Evolutionary conservation across 345 rosid species (phyloP), one percentile per base, ranked within the genome.

Genomic region (Crucihimalaya himalaica): DNA sequence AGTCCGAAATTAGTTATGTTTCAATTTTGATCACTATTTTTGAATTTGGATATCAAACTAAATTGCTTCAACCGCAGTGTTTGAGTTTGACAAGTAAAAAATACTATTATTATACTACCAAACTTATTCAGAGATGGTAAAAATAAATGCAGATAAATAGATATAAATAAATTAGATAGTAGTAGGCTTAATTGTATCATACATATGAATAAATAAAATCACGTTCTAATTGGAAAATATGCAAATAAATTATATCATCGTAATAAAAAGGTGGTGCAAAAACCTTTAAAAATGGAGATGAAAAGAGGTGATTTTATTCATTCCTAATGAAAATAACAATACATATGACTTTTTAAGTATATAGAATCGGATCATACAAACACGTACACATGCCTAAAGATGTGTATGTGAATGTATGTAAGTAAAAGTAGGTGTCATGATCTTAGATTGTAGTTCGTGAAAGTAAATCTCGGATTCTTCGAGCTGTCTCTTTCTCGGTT

Each of bases 401-500:
- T 43, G 48, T 43, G 19, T 43, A n/a, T 43, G 19, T 4, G 18
- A 31, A 64, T 66, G 51, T 65, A 57, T 16, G 45, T 66, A 25
- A 19, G 13, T 13, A 60, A 39, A 60, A 7, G 31, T 25, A 21
- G 70, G 25, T 48, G 68, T 59, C 20, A 39, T 68, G 70, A 62
- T 68, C 74, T 77, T 71, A 77, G 32, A 77, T 65, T 42, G 27
- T 19, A 58, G 68, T 71, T 66, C 62, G 55, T 7, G 82, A 71
- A 42, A 83, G 81, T 58, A 76, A 45, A 68, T 70, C 71, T 70
- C 71, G 80, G 52, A 88, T 78, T 66, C 62, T 79, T 70, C 78
- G 82, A 66, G 79, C 84, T 59, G 77, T 77, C 74, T 82, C 85
- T 70, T 46, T 79, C 63, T 81, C 85, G 34, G 53, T 62, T 14